These are phyloP conservation scores for Neurospora crassa DNA, from an alignment of 2,329 filamentous ascomycete species.

Conservation along the genomic window DNA sequence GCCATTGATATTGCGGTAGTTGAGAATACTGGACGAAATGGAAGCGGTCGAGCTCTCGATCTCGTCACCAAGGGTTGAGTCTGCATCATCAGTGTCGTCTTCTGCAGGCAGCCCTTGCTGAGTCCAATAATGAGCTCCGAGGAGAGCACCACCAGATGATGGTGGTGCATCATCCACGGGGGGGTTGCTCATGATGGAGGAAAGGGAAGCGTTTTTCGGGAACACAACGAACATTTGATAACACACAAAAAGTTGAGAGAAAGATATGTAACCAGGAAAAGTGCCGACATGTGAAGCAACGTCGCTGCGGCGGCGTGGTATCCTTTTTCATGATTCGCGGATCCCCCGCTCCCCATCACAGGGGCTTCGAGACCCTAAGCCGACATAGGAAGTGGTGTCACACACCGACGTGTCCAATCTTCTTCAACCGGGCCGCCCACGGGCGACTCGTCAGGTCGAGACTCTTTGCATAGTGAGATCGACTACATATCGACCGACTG, in stretches of 20 bases:
- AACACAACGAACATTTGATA: not conserved
- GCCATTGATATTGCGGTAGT: conserved; percentile 12
- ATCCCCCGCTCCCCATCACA: not conserved
- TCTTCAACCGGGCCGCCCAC: not conserved
- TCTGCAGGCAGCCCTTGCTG: not conserved
- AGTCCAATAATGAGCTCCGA: not conserved
- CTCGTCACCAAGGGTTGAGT: not conserved
- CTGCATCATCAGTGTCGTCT: not conserved
- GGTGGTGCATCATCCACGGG: not conserved
- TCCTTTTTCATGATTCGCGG: not conserved
- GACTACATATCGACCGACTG: too few species aligned
- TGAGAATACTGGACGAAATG: conserved; percentile 7
- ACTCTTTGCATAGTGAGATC: too few species aligned
- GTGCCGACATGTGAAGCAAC: not conserved
- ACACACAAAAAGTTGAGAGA: not conserved
- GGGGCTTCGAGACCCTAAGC: not conserved
- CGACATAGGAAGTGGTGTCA: not conserved
- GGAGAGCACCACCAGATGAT: not conserved
- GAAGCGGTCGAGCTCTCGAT: not conserved
- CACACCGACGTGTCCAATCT: not conserved
- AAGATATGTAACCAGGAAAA: not conserved
- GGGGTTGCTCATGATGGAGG: not conserved
- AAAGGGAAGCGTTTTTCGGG: not conserved
- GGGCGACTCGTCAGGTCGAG: not conserved
- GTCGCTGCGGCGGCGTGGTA: not conserved